Base-by-base conservation (phyloP, 257 asterid species). In the Salvia miltiorrhiza region DNA sequence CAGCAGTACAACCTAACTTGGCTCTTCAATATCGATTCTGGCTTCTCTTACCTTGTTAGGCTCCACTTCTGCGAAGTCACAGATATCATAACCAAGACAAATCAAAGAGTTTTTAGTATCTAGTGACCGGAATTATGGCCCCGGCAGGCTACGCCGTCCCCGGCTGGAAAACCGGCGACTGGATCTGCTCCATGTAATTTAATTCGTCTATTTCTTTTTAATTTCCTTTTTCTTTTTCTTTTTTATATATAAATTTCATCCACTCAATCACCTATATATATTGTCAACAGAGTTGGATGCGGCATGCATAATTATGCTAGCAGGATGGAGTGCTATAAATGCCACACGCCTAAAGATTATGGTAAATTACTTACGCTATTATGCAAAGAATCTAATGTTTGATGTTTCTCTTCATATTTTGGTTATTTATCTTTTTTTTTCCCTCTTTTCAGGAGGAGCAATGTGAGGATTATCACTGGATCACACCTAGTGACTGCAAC, bases 161-260 rank as follows among this genome's bases (percentile, higher is more conserved):
- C 5, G 96, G 98, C 1, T 92, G 96, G 92, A 92, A 92, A 78
- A 78, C 63, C 24, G 98, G 98, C 7, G 96, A 92, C 73, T 92
- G 98, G 98, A 84, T 89, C 44, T 92, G 98, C 86, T 11, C 52
- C 28, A 80, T 91, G 96, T 87, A 16, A n/a, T 14, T 19, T 8
- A 6, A 6, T 37, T 17, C n/a, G n/a, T n/a, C 21, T 4, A 10
- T 58, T n/a, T n/a, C n/a, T n/a, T n/a, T n/a, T n/a, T n/a, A n/a
- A n/a, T n/a, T n/a, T n/a, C n/a, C n/a, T n/a, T n/a, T n/a, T n/a
- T n/a, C n/a, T n/a, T n/a, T n/a, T n/a, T n/a, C n/a, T n/a, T n/a
- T n/a, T n/a, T n/a, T n/a, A n/a, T n/a, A n/a, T n/a, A n/a, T n/a
- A n/a, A n/a, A n/a, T n/a, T n/a, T n/a, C n/a, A n/a, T n/a, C n/a